Base-by-base conservation (phyloP, 352 stramenopile genomes). In the Pythium dissimile region DNA sequence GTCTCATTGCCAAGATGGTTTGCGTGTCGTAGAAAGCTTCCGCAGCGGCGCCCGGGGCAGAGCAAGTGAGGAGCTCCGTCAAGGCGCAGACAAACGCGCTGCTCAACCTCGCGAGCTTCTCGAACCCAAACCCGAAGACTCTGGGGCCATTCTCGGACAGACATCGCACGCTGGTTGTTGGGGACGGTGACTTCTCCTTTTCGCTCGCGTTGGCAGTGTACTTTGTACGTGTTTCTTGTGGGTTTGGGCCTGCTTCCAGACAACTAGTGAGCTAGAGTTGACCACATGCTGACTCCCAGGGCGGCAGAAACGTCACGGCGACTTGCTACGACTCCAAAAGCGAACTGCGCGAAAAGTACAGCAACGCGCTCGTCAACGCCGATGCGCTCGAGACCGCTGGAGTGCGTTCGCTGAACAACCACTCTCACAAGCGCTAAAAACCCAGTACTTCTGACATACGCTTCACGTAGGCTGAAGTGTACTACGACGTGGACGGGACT, bases 151-250 rank as follows among this genome's bases (percentile, higher is more conserved):
- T 92, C 54, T 81, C 74, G 32, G 81, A 91, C 64, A 71, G 73
- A 11, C 79, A 92, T 35, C 76, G 71, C 39, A 89, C 92, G 38
- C 72, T 95, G 28, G 69, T 94, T 12, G 78, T 95, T 15, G 86
- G 86, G n/a, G 86, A 95, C 26, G 86, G 86, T 23, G 82, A 93
- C 59, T 86, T 95, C 23, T 93, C 82, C 18, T 94, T 95, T 59
- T 85, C 86, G 20, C 59, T 91, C 16, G 69, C 84, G 12, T 64
- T 95, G 13, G 75, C 84, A 2, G 75, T 90, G 54, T 88, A 83
- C 46, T 55, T 95, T 59, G 85, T 87, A 60, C 15, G 52, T 35
- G 13, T 13, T 43, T 21, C 10, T n/a, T n/a, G n/a, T n/a, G n/a
- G n/a, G n/a, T n/a, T n/a, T n/a, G n/a, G n/a, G n/a, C n/a, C n/a